Conservation (phyloP, 2,329 filamentous ascomycete species). For the Xylariaceae sp. region DNA sequence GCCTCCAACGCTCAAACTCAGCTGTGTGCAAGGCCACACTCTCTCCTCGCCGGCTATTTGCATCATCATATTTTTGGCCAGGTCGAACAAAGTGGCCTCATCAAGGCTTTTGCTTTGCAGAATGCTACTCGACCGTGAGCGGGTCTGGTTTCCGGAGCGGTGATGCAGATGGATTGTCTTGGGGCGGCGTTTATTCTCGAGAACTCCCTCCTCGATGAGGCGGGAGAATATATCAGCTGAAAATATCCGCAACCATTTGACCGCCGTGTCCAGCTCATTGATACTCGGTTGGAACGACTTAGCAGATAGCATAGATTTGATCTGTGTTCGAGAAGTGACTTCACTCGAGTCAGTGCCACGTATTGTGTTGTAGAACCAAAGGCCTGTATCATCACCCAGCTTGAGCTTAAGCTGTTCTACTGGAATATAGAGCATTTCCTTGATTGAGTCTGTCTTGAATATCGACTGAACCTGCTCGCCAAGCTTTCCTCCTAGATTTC, state of each 20-base stretch:
- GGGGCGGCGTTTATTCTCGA: slow-evolving; percentile 82
- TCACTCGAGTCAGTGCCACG: slow-evolving; percentile 83
- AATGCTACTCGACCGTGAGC: slow-evolving; percentile 72
- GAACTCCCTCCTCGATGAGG: slow-evolving; percentile 82
- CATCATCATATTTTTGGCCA: slow-evolving; percentile 70
- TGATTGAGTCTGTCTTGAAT: slow-evolving; percentile 77
- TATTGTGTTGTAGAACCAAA: slow-evolving; percentile 80
- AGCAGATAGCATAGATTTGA: slow-evolving; percentile 95
- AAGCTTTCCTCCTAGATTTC: slow-evolving; percentile 91
- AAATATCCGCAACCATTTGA: slow-evolving; percentile 87
- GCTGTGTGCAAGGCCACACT: slow-evolving; percentile 87
- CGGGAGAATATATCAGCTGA: slow-evolving; percentile 85
- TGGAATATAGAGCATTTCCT: slow-evolving; percentile 67
- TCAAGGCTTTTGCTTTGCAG: slow-evolving; percentile 70
- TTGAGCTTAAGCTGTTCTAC: slow-evolving; percentile 72
- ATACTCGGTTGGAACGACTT: slow-evolving; percentile 91
- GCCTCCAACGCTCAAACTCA: slow-evolving; percentile 83
- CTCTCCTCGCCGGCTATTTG: slow-evolving; percentile 74
- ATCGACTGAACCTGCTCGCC: slow-evolving; percentile 78
- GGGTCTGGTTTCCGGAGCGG: slow-evolving; percentile 66
- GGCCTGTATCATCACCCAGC: slow-evolving; percentile 77
- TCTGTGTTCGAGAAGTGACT: slow-evolving; percentile 84
- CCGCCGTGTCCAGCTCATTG: slow-evolving; percentile 70
- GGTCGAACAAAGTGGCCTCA: slow-evolving; percentile 66
- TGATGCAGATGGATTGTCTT: slow-evolving; percentile 83